Conservation (phyloP, 2,329 filamentous ascomycete genomes). For the Karstenula rhodostoma region DNA sequence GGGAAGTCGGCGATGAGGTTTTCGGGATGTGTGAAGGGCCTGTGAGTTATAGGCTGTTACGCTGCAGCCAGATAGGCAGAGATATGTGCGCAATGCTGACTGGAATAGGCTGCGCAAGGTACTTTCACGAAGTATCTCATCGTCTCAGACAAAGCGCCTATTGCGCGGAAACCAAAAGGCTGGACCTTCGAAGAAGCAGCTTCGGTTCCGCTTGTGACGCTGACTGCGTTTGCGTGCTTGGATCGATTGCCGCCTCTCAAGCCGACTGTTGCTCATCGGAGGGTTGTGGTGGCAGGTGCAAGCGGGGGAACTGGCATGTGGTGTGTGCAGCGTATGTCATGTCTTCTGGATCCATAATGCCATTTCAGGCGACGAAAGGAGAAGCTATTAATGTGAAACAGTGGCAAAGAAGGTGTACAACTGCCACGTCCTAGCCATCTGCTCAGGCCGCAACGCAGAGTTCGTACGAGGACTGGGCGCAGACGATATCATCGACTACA, state of each 20-base stretch:
- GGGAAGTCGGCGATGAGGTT: constrained; percentile 34
- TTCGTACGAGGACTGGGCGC: constrained; percentile 59
- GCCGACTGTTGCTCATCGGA: constrained; percentile 20
- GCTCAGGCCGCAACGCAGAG: constrained; percentile 57
- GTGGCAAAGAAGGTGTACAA: constrained; percentile 47
- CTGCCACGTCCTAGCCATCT: constrained; percentile 58
- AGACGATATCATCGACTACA: constrained; percentile 55
- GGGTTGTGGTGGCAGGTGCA: constrained; percentile 40
- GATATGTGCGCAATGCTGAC: background rate
- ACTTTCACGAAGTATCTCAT: constrained; percentile 39
- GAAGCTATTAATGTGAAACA: background rate
- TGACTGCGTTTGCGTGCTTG: constrained; percentile 49
- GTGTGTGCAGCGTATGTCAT: constrained; percentile 44
- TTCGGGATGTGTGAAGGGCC: constrained; percentile 35
- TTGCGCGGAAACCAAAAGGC: constrained; percentile 32
- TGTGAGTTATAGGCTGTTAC: constrained; percentile 6
- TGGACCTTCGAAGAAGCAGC: constrained; percentile 35
- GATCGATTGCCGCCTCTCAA: constrained; percentile 32
- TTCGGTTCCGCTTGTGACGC: constrained; percentile 47
- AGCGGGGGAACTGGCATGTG: constrained; percentile 46
- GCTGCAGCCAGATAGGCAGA: background rate
- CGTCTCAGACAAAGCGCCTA: constrained; percentile 29
- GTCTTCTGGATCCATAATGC: background rate
- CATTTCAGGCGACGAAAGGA: background rate
- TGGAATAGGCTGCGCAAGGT: constrained; percentile 30